Base-by-base conservation (phyloP, 2,329 filamentous ascomycete genomes). In the Fusarium torreyae region DNA sequence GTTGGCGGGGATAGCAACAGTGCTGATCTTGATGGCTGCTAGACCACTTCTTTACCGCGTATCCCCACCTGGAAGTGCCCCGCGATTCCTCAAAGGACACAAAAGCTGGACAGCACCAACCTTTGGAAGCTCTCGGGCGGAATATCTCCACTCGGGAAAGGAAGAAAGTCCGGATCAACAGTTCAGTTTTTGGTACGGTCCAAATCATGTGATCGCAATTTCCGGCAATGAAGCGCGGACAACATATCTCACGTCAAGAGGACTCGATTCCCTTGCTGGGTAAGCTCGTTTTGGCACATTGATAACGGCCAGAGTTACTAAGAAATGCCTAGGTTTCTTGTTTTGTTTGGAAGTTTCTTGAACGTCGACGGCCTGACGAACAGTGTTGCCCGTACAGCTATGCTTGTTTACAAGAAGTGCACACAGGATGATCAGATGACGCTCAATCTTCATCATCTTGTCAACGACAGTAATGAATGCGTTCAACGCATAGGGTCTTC, bases 101-200 rank as follows among this genome's bases (percentile, higher is more conserved):
- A n/a, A 8, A 11, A 34, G 33, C 6, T 43, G 39, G 7, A 39
- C 10, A 31, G 38, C 46, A 6, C 33, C 40, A 7, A 42, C 10
- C 2, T 60, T 54, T 20, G 24, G 34, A 8, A 60, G 36, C 8
- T 36, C 10, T 22, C 49, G 57, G 5, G 44, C 50, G 15, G 79
- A 83, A 28, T 87, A 85, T 70, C 80, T 81, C 53, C 69, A 69
- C 17, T 57, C 78, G 17, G 77, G 77, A 11, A 68, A 69, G 7
- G 68, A 66, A 14, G 63, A 76, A 9, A 78, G 78, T 1, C 53
- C 68, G 7, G 80, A 78, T 1, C 83, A 83, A 24, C 83, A 83
- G 50, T 87, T 86, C 67, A 82, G 79, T 51, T 87, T 86, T 68
- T 82, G 82, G 65, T 81, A 82, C 5, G 85, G 85, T 0, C 71